Evolutionary conservation across 2,329 filamentous ascomycete genomes (phyloP), one percentile per base, ranked within the genome.

Genomic region (Tolypocladium endophyticum): DNA sequence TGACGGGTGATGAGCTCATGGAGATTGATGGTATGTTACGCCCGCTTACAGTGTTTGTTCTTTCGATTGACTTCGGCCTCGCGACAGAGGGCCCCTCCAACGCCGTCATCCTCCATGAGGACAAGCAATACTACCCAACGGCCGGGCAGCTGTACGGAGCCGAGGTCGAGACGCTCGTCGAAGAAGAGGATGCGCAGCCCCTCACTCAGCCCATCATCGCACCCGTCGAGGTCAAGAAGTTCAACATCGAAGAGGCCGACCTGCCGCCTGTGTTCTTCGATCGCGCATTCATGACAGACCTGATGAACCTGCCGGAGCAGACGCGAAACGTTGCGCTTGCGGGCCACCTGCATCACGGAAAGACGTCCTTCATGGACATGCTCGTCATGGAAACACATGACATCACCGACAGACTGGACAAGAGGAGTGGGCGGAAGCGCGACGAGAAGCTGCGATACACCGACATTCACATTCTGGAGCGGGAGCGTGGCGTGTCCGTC

Each of bases 121-220:
- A 99, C 77, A 99, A 99, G 75, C 94, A 97, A 73, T 99, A 99
- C 75, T 99, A 99, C 72, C 94, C 94, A 36, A 96, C 92, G n/a
- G 94, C 94, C 60, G 87, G 93, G 71, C 94, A 99, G 74, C 87
- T 96, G 50, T 99, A 97, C 72, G 94, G 94, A 58, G 83, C 87
- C 67, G 92, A 94, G 75, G 94, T 99, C 68, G 94, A 99, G 76
- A 94, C 93, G 1, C 78, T 96, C 74, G 93, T 99, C 43, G 90
- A 97, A 71, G 94, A 99, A 74, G 94, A 97, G 77, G 94, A 99
- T 79, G 89, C 92, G 61, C 94, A 99, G 73, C 89, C 92, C 55
- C 82, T 99, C 63, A 86, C 90, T 36, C 86, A 97, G 69, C 94
- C 94, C 38, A 97, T 99, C 62, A 90, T 99, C 70, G 92, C 90